Base-by-base conservation (phyloP, 805 yeast genomes). In the Sugiyamaella valdiviana region DNA sequence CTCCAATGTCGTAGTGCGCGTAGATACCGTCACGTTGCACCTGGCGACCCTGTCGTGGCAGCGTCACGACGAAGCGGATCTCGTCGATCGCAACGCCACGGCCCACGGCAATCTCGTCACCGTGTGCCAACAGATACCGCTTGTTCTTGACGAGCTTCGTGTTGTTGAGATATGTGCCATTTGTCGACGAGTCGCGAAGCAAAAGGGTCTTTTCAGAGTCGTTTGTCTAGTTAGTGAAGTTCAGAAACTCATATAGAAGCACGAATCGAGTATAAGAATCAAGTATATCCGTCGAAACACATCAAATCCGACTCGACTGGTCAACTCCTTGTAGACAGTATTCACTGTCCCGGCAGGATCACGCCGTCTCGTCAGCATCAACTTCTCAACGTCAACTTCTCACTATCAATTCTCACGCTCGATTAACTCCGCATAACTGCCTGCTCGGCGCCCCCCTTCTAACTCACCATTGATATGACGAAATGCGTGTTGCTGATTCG, bases 31-130 rank as follows among this genome's bases (percentile, higher is more conserved):
- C 71, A 2, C 32, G 32, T 7, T 26, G 32, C n/a, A 26, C 32
- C 32, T 26, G 47, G 71, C 65, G 40, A 6, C 5, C 15, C 20
- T 26, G 44, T 29, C 66, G 68, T 36, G 75, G 73, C 19, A 75
- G 63, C 48, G 71, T 69, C 4, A 75, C 71, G 2, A 79, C 71
- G 47, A 79, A 69, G 38, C 76, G 64, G 19, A 77, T 59, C 48
- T 74, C 76, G 54, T 93, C 98, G 21, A 73, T 71, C 1, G 83
- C 75, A 1, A 90, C 84, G 4, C 98, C 98, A 15, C 81, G 72
- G 0, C 98, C 99, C 0, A 93, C 85, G 0, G 90, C 77, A 36
- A 93, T 83, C 61, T 88, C 96, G 66, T 93, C 99, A 4, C 98
- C 98, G 62, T 88, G 96, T 39, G 82, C 80, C 36, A 93, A 66